Base-by-base conservation (phyloP, 202 grass and related monocot genomes). In the Dendrocalamus latiflorus region DNA sequence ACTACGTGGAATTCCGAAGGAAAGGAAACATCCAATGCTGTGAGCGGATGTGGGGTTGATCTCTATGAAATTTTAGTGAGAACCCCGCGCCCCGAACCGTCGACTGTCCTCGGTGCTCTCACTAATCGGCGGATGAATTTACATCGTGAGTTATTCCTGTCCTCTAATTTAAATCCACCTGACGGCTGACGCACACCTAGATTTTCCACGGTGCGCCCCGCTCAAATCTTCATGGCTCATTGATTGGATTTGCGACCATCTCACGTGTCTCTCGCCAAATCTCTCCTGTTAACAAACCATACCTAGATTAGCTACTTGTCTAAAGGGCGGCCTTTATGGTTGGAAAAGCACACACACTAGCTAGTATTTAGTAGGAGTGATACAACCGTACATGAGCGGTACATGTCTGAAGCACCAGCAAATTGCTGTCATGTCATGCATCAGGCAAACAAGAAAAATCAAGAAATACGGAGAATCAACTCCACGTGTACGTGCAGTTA, bases 181-280 rank as follows among this genome's bases (percentile, higher is more conserved):
- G 6, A 75, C 37, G 24, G 38, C 50, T 38, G 6, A 75, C 45
- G 24, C 58, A 47, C 67, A 58, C 67, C 67, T 66, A 79, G 9
- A 61, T 60, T 66, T 65, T 9, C 12, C 47, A 42, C 75, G 39
- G 30, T 24, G 43, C 62, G 49, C 65, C 70, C 62, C 56, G 25
- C 77, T 64, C 54, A 77, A 63, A 65, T 49, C 78, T 64, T 49
- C 24, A 42, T 37, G 64, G 25, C 73, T 18, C 20, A 22, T 53
- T 39, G 43, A 77, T 81, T 49, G 8, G 56, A 77, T 57, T 39
- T 54, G 14, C 9, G 16, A 42, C 28, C 17, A 18, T 37, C 66
- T 86, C 83, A 62, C 83, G 50, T 86, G 60, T 73, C 62, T 30
- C 72, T 44, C 67, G 60, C 74, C 60, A 18, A 42, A 74, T 51